Evolutionary conservation across 371 early-diverging fungal species (phyloP).

Genomic region (Actinomortierella ambigua): DNA sequence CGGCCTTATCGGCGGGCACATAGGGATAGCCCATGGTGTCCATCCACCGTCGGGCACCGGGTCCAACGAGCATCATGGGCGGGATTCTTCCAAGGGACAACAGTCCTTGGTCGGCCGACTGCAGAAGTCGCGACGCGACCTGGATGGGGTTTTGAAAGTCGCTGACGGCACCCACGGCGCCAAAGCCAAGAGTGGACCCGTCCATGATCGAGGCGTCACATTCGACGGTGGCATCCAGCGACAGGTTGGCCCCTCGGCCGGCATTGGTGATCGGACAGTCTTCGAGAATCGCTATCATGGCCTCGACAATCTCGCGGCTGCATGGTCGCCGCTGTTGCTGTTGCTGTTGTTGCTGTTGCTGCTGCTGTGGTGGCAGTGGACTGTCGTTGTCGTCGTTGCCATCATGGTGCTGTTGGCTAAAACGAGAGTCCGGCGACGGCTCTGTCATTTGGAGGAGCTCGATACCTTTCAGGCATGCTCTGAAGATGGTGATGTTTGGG

Average conservation of each 20-base stretch:
- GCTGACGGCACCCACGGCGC: slow-evolving; percentile 76
- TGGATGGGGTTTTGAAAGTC: slow-evolving; percentile 74
- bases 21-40: slow-evolving; percentile 30
- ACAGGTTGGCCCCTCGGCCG: slow-evolving; percentile 80
- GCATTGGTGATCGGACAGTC: slow-evolving; percentile 61
- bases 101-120: slow-evolving; percentile 51
- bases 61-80: slow-evolving; percentile 74
- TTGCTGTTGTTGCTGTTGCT: slow-evolving; percentile 40
- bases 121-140: slow-evolving; percentile 57
- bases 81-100: slow-evolving; percentile 70
- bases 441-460: slow-evolving; percentile 3
- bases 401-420: no score
- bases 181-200: slow-evolving; percentile 67
- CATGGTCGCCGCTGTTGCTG: slow-evolving; percentile 32
- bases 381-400: slow-evolving; percentile 11
- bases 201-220: slow-evolving; percentile 91
- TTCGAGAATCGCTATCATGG: slow-evolving; percentile 40
- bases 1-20: no score
- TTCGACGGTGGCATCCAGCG: slow-evolving; percentile 75
- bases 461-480: slow-evolving; percentile 30
- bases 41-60: slow-evolving; percentile 57
- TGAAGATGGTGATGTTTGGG: not conserved
- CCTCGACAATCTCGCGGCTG: slow-evolving; percentile 45
- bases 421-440: slow-evolving; percentile 35
- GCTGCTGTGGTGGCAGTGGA: no score